Evolutionary conservation across 148 eudicot species (phyloP), one percentile per base, ranked within the genome.

Genomic region (Cornus kousa): DNA sequence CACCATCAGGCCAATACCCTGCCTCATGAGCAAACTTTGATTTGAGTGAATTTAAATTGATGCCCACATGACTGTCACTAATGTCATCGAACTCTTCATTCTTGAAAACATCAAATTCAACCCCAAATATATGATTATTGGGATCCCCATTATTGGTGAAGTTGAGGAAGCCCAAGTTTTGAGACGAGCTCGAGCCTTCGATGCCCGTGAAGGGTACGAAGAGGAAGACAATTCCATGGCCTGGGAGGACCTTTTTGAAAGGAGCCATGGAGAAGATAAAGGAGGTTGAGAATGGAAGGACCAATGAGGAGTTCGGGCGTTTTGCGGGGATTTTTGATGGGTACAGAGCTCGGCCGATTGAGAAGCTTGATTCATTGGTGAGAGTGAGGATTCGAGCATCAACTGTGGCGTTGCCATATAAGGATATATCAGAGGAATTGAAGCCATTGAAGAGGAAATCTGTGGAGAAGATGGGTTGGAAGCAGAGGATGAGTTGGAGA

Each of bases 191-290:
- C 1, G 82, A 73, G 1, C 77, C 19, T 35, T 73, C 23, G 22
- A 67, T 80, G 6, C 82, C 82, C 2, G 67, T 55, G 62, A 73
- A 80, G 0, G 82, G 82, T 5, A 80, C 82, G 9, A 80, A 80
- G 20, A 80, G 17, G 76, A 80, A 80, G 33, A 80, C 82, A 48
- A 80, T 80, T 13, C 82, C 82, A 23, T 80, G 82, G 14, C 82
- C 82, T 2, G 82, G 71, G 5, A 74, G 72, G 10, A 13, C 10
- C 4, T 37, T 6, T 12, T 24, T 73, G 31, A 5, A 67, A 4
- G 82, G 77, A 24, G 82, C 73, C 82, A 80, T 80, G 22, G 82
- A 80, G 82, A 80, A 80, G 46, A 80, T 67, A 70, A 80, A 80
- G 8, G 82, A 80, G 57, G 82, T 74, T 3, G 77, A 80, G 55